Base-by-base conservation (phyloP, 108 stramenopile species). In the Schizochytrium sp. region DNA sequence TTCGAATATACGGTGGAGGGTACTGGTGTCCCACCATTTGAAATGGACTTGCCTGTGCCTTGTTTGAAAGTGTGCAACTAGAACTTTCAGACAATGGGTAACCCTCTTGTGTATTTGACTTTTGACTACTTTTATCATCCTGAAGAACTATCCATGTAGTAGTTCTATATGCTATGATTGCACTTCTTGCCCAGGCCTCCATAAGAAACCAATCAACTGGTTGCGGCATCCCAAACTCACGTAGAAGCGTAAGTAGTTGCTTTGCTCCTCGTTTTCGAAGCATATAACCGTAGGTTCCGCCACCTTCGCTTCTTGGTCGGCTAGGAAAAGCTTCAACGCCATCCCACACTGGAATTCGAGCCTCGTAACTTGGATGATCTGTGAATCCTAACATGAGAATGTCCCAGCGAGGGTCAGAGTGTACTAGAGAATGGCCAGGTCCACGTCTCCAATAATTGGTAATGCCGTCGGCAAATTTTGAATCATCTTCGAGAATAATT, bases 131-230 rank as follows among this genome's bases (percentile, higher is more conserved):
- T 7, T 15, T 44, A 44, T 38, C 19, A 7, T 44, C 19, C 10
- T 83, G 28, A 38, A 83, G 76, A 83, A 83, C 28, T n/a, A 83
- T 17, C 50, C 53, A 53, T 5, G 76, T 3, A n/a, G 40, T 53
- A 10, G 76, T 10, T 40, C 55, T 83, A 40, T 83, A 83, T n/a
- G 76, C 76, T 5, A 83, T 38, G 13, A 83, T 83, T 10, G 5
- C 53, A 13, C 15, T 10, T 5, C 53, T 47, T 56, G 76, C 53
- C 50, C 47, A 83, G 50, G 76, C 76, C 50, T 83, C 76, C 50
- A 83, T 83, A n/a, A 83, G 53, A 28, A 83, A 50, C 76, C 76
- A 83, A 53, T 83, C 76, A 40, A 83, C 53, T 5, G 76, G 50
- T n/a, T 55, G 47, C 5, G 76, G 53, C 47, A 83, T 28, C 10